Base-by-base conservation (phyloP, 768 basidiomycete genomes). In the Guyanaporus albipodus region DNA sequence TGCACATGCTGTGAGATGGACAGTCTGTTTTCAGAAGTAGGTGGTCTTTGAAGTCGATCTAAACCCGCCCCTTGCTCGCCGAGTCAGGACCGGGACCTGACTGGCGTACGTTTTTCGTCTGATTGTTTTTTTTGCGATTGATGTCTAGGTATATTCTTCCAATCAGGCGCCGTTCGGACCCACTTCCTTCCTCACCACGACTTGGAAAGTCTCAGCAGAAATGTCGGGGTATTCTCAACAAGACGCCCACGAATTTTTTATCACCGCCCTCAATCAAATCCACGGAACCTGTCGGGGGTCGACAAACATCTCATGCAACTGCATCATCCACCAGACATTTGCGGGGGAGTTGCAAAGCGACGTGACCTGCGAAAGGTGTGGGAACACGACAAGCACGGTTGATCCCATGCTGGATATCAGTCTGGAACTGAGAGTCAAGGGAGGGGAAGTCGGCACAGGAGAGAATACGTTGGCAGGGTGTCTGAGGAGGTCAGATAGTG, bases 1-100 rank as follows among this genome's bases (percentile, higher is more conserved):
- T 96, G 93, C 64, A 87, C 85, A 37, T 91, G 85, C 51, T 97
- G 93, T 61, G 93, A 95, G 64, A 89, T 97, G 87, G 93, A 97
- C 67, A 83, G 78, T 50, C 70, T 92, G 7, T 88, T 89, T 61
- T 67, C 80, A 6, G 88, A 90, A 70, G 88, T 85, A 47, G 38
- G 58, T 38, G 2, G 2, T 15, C 29, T 17, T 37, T 14, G 9
- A 29, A 8, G 6, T 17, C 14, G 18, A 12, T 32, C 17, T 8
- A n/a, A 32, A 8, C 10, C 17, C 14, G 4, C 14, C 19, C 19
- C 28, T 14, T 12, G 10, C 12, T 12, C 19, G 39, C 6, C 9
- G 7, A 28, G 8, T 15, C 14, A 15, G 27, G 22, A 46, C 36
- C n/a, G 40, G 19, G 33, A 42, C 41, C 42, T 34, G 23, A 32